Evolutionary conservation across 2,329 filamentous ascomycete genomes (phyloP).

Genomic region (Ophiostoma ulmi): DNA sequence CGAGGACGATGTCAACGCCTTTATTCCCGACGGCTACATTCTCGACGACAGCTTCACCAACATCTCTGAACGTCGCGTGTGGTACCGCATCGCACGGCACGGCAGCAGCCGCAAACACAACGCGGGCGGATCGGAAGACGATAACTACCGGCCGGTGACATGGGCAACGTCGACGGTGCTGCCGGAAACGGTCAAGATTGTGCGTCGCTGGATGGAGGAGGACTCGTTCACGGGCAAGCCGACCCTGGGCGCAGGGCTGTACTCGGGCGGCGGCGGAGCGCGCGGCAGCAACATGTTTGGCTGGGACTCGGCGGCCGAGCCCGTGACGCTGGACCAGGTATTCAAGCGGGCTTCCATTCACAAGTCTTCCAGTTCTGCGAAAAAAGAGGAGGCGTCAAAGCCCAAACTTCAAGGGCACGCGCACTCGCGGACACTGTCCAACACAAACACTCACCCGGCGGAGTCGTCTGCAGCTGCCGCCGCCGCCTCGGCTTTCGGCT

Average conservation of each 20-base stretch:
- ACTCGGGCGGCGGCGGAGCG: constrained; percentile 33
- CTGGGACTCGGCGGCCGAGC: constrained; percentile 53
- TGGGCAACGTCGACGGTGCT: constrained; percentile 55
- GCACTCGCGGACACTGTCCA: background rate
- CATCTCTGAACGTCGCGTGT: constrained; percentile 56
- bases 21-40: constrained; percentile 42
- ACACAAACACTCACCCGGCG: background rate
- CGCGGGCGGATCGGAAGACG: constrained; percentile 41
- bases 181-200: constrained; percentile 51
- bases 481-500: constrained; percentile 16
- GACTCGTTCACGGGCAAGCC: constrained; percentile 53
- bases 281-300: constrained; percentile 52
- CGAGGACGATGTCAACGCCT: constrained; percentile 24
- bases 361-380: background rate
- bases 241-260: constrained; percentile 35
- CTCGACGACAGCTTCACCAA: constrained; percentile 50
- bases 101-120: constrained; percentile 56
- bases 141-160: constrained; percentile 54
- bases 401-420: background rate
- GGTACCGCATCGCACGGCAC: constrained; percentile 59
- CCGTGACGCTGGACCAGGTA: constrained; percentile 46
- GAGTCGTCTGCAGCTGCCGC: background rate
- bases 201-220: constrained; percentile 62
- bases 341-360: constrained; percentile 33
- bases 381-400: background rate